Evolutionary conservation across 2,329 filamentous ascomycete genomes (phyloP).

Genomic region (Ambrosiella xylebori): DNA sequence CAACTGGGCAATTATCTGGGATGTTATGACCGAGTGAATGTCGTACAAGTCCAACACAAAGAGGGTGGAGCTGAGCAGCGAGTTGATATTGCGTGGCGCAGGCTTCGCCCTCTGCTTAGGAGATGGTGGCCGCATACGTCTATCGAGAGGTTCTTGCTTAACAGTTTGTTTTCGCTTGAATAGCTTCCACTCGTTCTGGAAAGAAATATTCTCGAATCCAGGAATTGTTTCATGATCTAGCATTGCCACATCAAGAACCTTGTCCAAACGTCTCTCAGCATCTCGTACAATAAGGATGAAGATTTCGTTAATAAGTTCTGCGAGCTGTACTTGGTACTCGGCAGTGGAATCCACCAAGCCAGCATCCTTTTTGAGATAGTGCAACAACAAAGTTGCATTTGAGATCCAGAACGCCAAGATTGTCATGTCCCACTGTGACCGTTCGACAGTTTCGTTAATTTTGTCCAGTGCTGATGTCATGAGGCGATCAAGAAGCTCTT

Average conservation of each 20-base stretch:
- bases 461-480: slow-evolving; percentile 81
- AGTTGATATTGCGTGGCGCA: slow-evolving; percentile 88
- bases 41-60: slow-evolving; percentile 98
- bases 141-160: slow-evolving; percentile 79
- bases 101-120: slow-evolving; percentile 84
- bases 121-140: slow-evolving; percentile 78
- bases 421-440: slow-evolving; percentile 97
- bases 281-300: slow-evolving; percentile 96
- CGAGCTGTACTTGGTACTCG: slow-evolving; percentile 82
- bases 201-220: slow-evolving; percentile 88
- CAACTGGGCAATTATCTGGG: slow-evolving; percentile 81
- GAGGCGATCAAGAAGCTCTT: slow-evolving; percentile 64
- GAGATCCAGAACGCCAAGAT: slow-evolving; percentile 98
- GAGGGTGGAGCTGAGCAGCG: slow-evolving; percentile 80
- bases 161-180: slow-evolving; percentile 83
- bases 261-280: slow-evolving; percentile 88
- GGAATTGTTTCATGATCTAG: slow-evolving; percentile 96
- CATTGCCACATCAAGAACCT: slow-evolving; percentile 84
- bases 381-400: slow-evolving; percentile 83
- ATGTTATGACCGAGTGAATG: slow-evolving; percentile 87
- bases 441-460: slow-evolving; percentile 93
- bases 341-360: slow-evolving; percentile 66
- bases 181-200: slow-evolving; percentile 97
- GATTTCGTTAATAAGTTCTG: slow-evolving; percentile 92
- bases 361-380: slow-evolving; percentile 89